Conservation (phyloP, 2,329 filamentous ascomycete genomes). For the Venturia nashicola region DNA sequence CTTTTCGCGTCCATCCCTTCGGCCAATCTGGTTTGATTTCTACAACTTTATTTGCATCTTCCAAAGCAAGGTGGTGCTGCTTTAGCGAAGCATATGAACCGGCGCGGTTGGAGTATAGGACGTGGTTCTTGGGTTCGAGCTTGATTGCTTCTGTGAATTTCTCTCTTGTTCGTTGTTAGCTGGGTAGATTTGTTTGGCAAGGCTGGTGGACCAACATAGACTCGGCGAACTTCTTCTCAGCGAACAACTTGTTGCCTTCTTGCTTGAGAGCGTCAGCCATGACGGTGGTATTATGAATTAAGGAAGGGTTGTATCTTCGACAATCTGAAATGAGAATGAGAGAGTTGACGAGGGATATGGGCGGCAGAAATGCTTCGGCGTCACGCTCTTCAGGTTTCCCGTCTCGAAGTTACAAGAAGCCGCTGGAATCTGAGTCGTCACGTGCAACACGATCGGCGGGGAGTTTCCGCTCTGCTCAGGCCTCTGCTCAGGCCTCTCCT, state of each 20-base stretch:
- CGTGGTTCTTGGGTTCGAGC: conserved; percentile 79
- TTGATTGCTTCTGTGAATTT: conserved; percentile 92
- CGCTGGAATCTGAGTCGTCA: neutral
- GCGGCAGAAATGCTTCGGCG: neutral
- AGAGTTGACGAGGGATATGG: neutral
- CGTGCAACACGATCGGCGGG: neutral
- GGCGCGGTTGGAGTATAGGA: conserved; percentile 95
- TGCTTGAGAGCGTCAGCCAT: conserved; percentile 83
- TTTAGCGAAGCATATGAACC: conserved; percentile 78
- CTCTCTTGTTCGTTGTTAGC: conserved; percentile 44
- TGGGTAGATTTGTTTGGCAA: conserved; percentile 2
- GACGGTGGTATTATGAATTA: conserved; percentile 13
- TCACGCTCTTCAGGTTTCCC: neutral
- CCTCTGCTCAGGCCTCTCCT: no score
- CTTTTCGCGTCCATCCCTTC: conserved; percentile 91
- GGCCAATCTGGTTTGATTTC: conserved; percentile 96
- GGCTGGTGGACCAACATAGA: conserved; percentile 61
- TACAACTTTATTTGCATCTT: conserved; percentile 86
- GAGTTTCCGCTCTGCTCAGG: neutral
- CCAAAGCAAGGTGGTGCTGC: conserved; percentile 71
- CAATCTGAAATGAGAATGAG: no score
- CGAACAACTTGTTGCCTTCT: conserved; percentile 96
- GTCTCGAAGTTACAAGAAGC: neutral
- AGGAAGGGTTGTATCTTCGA: neutral
- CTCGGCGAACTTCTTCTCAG: conserved; percentile 90